These are phyloP conservation scores for Colletotrichum eleusines DNA, from an alignment of 2,329 filamentous ascomycete species.

Conservation along the genomic window DNA sequence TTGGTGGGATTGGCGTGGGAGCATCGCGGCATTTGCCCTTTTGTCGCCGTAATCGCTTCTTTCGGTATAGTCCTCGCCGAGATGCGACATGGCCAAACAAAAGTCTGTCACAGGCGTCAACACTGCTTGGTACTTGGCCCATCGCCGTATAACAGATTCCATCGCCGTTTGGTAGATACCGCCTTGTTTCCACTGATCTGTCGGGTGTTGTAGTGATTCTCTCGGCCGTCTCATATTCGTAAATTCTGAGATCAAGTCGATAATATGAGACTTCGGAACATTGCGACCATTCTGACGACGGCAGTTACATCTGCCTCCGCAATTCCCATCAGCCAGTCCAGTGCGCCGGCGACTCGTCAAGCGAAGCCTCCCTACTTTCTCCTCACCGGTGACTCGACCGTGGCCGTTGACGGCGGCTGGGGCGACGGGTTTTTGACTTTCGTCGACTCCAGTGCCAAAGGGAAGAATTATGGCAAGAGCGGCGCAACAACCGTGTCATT, in stretches of 20 bases:
- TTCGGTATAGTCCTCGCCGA: slow-evolving; percentile 37
- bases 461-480: slow-evolving; percentile 68
- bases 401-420: slow-evolving; percentile 64
- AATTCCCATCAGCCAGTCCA: neutral
- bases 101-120: neutral
- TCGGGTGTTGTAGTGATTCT: too few relatives aligned
- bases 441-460: slow-evolving; percentile 61
- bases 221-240: too few relatives aligned
- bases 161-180: fast-evolving
- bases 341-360: slow-evolving; percentile 1
- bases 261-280: slow-evolving; percentile 20
- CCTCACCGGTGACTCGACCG: slow-evolving; percentile 64
- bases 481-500: slow-evolving; percentile 70
- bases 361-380: slow-evolving; percentile 58
- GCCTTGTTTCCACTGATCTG: neutral
- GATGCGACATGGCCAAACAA: slow-evolving; percentile 23
- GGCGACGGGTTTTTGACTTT: slow-evolving; percentile 69
- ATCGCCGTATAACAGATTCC: neutral
- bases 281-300: slow-evolving; percentile 40
- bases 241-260: too few relatives aligned
- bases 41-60: slow-evolving; percentile 24
- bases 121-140: neutral
- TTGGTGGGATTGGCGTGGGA: slow-evolving; percentile 37
- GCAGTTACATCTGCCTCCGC: slow-evolving; percentile 44
- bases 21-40: slow-evolving; percentile 16